phyloP scores from a whole-genome alignment of 2,329 filamentous ascomycete genomes.

The Arthrobotrys iridis region DNA sequence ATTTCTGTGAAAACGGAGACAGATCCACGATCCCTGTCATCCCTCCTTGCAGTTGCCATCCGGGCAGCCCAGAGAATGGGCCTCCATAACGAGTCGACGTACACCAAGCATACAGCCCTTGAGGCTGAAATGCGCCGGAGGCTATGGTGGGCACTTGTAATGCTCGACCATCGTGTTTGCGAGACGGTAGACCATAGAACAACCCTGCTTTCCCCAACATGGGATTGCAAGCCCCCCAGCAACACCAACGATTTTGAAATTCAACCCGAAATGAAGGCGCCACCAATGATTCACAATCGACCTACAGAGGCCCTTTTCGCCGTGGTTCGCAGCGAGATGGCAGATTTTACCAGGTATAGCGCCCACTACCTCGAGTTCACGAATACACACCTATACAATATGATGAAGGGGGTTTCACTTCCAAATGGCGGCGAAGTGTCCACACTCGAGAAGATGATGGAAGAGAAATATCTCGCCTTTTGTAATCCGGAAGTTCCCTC shows the following conservation, averaged over 20 bases:
- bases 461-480: slow-evolving; percentile 59
- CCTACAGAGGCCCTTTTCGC: slow-evolving; percentile 63
- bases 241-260: slow-evolving; percentile 44
- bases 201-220: slow-evolving; percentile 61
- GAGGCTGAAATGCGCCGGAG: slow-evolving; percentile 70
- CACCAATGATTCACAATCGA: slow-evolving; percentile 46
- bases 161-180: slow-evolving; percentile 68
- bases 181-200: slow-evolving; percentile 62
- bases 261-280: slow-evolving; percentile 24
- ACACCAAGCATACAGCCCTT: slow-evolving; percentile 63
- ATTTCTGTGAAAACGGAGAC: slow-evolving; percentile 63
- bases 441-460: slow-evolving; percentile 56
- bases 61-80: slow-evolving; percentile 71
- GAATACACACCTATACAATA: slow-evolving; percentile 61
- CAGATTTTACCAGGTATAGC: slow-evolving; percentile 62
- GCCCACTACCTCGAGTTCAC: slow-evolving; percentile 64
- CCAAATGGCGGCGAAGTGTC: slow-evolving; percentile 58
- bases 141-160: slow-evolving; percentile 71
- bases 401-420: neutral
- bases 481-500: slow-evolving; percentile 60
- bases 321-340: slow-evolving; percentile 63
- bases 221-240: slow-evolving; percentile 30
- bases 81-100: slow-evolving; percentile 68
- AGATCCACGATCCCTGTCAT: slow-evolving; percentile 70
- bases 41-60: slow-evolving; percentile 70